Conservation (phyloP, 768 basidiomycete species). For the Lactarius sp. region DNA sequence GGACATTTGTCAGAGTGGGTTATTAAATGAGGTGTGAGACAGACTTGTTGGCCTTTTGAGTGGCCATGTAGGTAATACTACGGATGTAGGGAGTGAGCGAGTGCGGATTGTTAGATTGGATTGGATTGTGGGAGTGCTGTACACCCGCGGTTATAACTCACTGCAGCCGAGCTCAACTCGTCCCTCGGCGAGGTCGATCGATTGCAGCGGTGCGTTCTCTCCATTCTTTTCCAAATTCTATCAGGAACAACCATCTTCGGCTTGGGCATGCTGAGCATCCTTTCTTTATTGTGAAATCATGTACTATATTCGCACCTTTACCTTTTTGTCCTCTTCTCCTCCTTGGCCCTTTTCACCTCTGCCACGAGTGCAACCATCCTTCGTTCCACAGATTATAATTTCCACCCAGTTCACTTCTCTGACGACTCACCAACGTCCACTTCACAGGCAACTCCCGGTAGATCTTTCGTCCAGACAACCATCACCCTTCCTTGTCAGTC, state of each 20-base stretch:
- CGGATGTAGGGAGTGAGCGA: background rate
- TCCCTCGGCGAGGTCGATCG: background rate
- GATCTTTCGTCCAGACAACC: background rate
- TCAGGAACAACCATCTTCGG: background rate
- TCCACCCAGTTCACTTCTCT: background rate
- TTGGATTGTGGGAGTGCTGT: background rate
- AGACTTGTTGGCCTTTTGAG: conserved; percentile 23
- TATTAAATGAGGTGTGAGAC: background rate
- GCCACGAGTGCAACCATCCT: background rate
- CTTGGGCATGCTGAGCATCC: background rate
- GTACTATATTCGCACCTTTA: background rate
- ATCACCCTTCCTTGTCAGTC: background rate
- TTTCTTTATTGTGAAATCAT: background rate
- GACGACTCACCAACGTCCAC: background rate
- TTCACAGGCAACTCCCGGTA: too few species aligned
- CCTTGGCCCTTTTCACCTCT: background rate
- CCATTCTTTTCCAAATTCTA: too few species aligned
- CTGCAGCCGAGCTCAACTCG: background rate
- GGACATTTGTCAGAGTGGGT: conserved; percentile 27
- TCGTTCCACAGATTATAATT: background rate
- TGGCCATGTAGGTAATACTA: conserved; percentile 18
- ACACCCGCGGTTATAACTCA: background rate
- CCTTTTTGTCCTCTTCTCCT: background rate
- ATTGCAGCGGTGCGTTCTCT: too few species aligned
- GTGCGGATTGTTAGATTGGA: background rate